Percentiles rank a stretch among this genome's conserved stretches.
phyloP scores from a whole-genome alignment of 1,139 yeast species.

The Yamadazyma buinensis region DNA sequence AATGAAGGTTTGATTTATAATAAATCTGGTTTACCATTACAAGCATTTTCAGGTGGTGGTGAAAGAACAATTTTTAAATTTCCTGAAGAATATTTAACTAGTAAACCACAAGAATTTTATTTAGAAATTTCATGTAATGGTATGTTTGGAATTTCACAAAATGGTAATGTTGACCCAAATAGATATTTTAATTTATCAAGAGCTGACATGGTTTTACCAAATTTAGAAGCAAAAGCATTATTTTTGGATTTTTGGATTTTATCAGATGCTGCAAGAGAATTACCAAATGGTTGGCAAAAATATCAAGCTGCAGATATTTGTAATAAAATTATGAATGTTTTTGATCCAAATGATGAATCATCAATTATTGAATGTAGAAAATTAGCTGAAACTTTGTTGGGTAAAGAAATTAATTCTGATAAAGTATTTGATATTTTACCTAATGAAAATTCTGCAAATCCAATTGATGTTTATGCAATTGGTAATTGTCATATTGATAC shows the following conservation, averaged over 20 bases:
- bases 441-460: constrained; percentile 17
- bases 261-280: constrained; percentile 87
- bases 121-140: constrained; percentile 92
- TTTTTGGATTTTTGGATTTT: constrained; percentile 82
- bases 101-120: constrained; percentile 51
- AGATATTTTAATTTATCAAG: constrained; percentile 61
- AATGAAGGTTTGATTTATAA: constrained; percentile 82
- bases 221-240: constrained; percentile 73
- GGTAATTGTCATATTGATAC: constrained; percentile 98
- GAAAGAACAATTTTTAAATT: constrained; percentile 73
- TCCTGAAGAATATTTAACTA: constrained; percentile 49
- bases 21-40: constrained; percentile 63
- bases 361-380: constrained; percentile 61
- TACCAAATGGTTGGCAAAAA: constrained; percentile 69
- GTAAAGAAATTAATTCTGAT: constrained; percentile 58
- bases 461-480: constrained; percentile 64
- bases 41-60: constrained; percentile 83
- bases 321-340: constrained; percentile 75
- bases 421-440: constrained; percentile 46
- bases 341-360: constrained; percentile 53
- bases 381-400: constrained; percentile 63
- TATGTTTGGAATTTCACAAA: constrained; percentile 81
- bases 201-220: constrained; percentile 82
- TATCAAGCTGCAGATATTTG: constrained; percentile 76
- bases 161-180: constrained; percentile 59